These are phyloP conservation scores for Pyrenophora graminea DNA, from an alignment of 2,329 filamentous ascomycete genomes.

Conservation along the genomic window DNA sequence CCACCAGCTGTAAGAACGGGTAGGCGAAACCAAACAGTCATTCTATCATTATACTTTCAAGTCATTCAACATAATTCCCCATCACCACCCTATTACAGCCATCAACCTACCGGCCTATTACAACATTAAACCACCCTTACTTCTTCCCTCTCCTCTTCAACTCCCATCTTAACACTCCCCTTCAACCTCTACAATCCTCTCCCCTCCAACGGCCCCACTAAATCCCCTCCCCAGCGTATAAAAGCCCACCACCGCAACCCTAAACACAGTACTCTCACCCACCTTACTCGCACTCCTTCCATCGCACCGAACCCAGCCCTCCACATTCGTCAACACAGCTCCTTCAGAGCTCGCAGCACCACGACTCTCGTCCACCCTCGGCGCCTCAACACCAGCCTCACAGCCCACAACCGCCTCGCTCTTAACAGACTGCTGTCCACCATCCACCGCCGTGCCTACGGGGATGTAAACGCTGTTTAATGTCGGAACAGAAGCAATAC, in stretches of 20 bases:
- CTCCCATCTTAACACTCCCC: not conserved
- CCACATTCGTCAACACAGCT: not conserved
- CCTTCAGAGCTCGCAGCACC: not conserved
- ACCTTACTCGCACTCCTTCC: not conserved
- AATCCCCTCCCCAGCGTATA: conserved; percentile 1
- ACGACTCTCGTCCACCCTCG: not conserved
- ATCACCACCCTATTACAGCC: no score
- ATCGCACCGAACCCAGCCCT: not conserved
- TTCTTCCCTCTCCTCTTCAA: no score
- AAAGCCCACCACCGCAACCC: not conserved
- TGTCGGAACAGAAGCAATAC: not conserved
- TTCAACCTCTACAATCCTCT: not conserved
- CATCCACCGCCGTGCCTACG: not conserved
- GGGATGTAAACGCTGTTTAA: conserved; percentile 3
- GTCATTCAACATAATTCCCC: no score
- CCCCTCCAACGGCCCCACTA: not conserved
- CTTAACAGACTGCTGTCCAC: not conserved
- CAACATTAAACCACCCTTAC: no score
- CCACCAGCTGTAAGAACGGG: no score
- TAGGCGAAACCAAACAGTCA: no score
- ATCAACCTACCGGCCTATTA: no score
- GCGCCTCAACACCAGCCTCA: conserved; percentile 2
- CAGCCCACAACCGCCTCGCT: conserved; percentile 1
- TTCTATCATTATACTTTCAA: no score
- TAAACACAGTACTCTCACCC: not conserved